These are phyloP conservation scores for Paraleonurus japonicus DNA, from an alignment of 257 asterid species.

Conservation along the genomic window DNA sequence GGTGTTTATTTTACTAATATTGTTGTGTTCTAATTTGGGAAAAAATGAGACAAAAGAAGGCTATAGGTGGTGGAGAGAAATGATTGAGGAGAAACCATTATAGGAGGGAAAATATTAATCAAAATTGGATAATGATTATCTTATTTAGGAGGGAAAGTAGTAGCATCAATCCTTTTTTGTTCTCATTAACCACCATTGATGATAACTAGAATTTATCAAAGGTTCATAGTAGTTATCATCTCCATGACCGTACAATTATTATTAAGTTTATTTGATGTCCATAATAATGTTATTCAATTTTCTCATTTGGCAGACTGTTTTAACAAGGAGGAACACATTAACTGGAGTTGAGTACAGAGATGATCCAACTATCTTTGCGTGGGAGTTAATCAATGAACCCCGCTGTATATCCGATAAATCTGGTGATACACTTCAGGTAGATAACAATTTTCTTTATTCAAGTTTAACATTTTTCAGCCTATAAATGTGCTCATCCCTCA, in stretches of 20 bases:
- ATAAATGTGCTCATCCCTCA: background rate
- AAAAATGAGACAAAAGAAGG: too few species aligned
- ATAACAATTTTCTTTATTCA: conserved; percentile 7
- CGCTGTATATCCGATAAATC: conserved; percentile 88
- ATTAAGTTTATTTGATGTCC: background rate
- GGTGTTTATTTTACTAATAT: too few species aligned
- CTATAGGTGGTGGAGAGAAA: too few species aligned
- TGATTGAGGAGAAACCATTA: too few species aligned
- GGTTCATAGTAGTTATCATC: background rate
- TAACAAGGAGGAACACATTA: conserved; percentile 82
- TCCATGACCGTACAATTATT: background rate
- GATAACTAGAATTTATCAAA: too few species aligned
- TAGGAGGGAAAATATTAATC: too few species aligned
- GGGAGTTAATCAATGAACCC: conserved; percentile 98
- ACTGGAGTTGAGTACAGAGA: conserved; percentile 84
- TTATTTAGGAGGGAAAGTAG: too few species aligned
- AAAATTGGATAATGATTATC: too few species aligned
- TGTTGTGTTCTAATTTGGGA: too few species aligned
- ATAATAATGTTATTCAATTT: background rate
- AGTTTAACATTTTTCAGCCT: background rate
- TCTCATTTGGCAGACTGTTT: conserved; percentile 59
- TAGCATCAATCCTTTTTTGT: too few species aligned
- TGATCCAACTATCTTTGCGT: conserved; percentile 90
- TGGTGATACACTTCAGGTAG: conserved; percentile 96
- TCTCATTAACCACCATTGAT: too few species aligned